Evolutionary conservation across 768 basidiomycete species (phyloP).

Genomic region (Tremella mesenterica): DNA sequence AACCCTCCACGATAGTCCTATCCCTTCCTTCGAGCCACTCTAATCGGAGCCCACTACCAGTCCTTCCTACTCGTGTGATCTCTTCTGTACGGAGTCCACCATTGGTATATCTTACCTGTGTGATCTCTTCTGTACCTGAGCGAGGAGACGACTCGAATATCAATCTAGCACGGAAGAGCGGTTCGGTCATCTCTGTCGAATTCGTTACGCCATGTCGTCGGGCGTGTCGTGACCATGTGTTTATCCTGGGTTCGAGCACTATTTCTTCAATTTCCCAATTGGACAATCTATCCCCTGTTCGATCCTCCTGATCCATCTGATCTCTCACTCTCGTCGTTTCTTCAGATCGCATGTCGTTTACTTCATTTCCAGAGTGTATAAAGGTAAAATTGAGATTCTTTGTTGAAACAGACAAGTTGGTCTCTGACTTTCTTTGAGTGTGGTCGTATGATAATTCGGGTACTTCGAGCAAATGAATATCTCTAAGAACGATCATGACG

Average conservation of each 20-base stretch:
- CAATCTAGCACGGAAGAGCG: conserved; percentile 9
- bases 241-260: conserved; percentile 8
- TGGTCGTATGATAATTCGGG: too few species aligned
- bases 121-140: too few species aligned
- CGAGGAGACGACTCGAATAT: conserved; percentile 3
- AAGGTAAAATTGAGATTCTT: neutral
- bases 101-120: too few species aligned
- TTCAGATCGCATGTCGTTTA: neutral
- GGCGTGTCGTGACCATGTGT: conserved; percentile 36
- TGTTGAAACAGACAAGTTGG: too few species aligned
- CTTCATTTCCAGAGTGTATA: neutral
- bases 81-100: too few species aligned
- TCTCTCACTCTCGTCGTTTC: neutral
- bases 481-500: neutral
- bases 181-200: neutral
- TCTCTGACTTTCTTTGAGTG: too few species aligned
- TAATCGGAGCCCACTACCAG: conserved; percentile 9
- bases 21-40: conserved; percentile 32
- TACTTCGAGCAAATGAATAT: neutral
- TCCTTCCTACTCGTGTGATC: neutral
- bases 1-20: conserved; percentile 20
- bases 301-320: neutral
- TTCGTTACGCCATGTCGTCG: conserved; percentile 8
- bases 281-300: conserved; percentile 1
- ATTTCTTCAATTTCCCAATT: neutral